A percentile compares a stretch with the other conserved stretches of the same genome.
Evolutionary conservation across 2,329 filamentous ascomycete genomes (phyloP).

Genomic region (Alternaria conjuncta): DNA sequence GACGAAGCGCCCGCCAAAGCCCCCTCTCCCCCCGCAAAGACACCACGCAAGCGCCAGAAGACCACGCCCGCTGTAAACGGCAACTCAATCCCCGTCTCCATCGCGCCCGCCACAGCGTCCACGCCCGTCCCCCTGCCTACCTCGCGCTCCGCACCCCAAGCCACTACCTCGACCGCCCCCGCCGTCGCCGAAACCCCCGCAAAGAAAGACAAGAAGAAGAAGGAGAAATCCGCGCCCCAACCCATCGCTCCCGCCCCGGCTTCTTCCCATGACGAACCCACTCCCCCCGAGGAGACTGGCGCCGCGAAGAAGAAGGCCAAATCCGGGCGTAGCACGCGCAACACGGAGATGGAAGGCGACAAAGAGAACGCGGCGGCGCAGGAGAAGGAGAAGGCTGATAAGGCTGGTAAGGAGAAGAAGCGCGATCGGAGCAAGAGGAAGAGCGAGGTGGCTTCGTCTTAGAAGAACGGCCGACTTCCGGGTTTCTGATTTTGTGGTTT

Average conservation of each 20-base stretch:
- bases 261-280: constrained; percentile 29
- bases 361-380: constrained; percentile 30
- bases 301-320: constrained; percentile 46
- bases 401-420: constrained; percentile 37
- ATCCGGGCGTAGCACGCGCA: constrained; percentile 39
- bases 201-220: constrained; percentile 48
- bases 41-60: constrained; percentile 50
- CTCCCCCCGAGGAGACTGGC: constrained; percentile 40
- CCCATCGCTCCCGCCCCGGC: constrained; percentile 36
- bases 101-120: constrained; percentile 23
- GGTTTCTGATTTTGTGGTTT: too few relatives aligned
- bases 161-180: constrained; percentile 16
- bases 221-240: constrained; percentile 33
- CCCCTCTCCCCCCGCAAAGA: constrained; percentile 45
- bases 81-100: constrained; percentile 17
- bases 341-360: constrained; percentile 38
- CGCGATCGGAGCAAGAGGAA: constrained; percentile 44
- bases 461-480: constrained; percentile 1
- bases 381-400: constrained; percentile 14
- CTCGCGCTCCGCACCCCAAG: constrained; percentile 17
- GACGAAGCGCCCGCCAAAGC: constrained; percentile 44
- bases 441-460: constrained; percentile 36
- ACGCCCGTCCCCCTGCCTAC: constrained; percentile 38
- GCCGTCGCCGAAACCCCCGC: constrained; percentile 25
- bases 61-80: constrained; percentile 36